Base-by-base conservation (phyloP, 2,329 filamentous ascomycete genomes). In the Septoria petroselini region DNA sequence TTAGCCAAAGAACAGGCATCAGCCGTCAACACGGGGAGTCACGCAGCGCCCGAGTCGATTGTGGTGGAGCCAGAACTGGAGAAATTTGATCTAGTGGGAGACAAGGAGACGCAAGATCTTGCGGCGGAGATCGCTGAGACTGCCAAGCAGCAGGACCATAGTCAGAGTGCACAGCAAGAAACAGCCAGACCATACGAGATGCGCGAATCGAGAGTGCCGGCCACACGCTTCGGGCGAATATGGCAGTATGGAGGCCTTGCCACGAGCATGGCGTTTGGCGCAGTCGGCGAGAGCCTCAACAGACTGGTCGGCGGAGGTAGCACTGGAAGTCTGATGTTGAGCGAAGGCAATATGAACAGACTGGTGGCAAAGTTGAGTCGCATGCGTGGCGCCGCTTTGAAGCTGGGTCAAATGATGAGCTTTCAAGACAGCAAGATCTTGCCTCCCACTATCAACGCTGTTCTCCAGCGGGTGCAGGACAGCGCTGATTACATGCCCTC, bases 391-490 rank as follows among this genome's bases (percentile, higher is more conserved):
- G 94, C 93, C 4, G 93, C 93, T n/a, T 76, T 98, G 34, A 98
- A 98, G 73, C 73, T 98, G 19, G 94, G 93, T 0, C 93, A 98
- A 73, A 93, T 97, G 86, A 86, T 98, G 77, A 96, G 90, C 68
- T 93, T 98, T 65, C 93, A 98, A 74, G 93, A 98, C 71, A 83
- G 88, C 30, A 97, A 95, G 70, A 90, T 96, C 83, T 80, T 98
- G 7, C 93, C 93, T 0, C 81, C 80, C 0, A 82, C 88, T 1
- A 90, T 98, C 41, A 88, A 94, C 58, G 81, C 91, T 63, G 89
- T 98, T 1, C 74, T 98, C 9, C 90, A 95, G 66, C 84, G 94
- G 4, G 93, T 98, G 0, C 93, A 98, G 67, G 93, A 98, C 68
- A 85, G 88, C 49, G 93, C 93, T 31, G 91, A 98, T 69, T 98